Evolutionary conservation across 345 rosid genomes (phyloP).

Genomic region (Acer negundo): DNA sequence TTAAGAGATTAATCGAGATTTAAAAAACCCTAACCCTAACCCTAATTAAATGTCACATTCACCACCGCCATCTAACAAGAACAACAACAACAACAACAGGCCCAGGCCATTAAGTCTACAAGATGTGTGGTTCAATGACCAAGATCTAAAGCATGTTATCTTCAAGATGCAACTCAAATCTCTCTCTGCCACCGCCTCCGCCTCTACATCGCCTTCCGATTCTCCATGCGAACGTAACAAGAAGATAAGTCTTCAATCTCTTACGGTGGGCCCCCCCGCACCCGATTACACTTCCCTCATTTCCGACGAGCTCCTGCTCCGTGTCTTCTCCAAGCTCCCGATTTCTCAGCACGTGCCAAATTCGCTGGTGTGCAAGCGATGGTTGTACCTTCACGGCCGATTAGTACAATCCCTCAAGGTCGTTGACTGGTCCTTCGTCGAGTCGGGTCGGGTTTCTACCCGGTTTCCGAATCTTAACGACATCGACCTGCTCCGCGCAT

Average conservation of each 20-base stretch:
- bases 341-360: slow-evolving; percentile 34
- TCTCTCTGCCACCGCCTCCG: background rate
- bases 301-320: slow-evolving; percentile 54
- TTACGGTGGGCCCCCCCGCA: slow-evolving; percentile 11
- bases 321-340: slow-evolving; percentile 48
- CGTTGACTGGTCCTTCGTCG: slow-evolving; percentile 50
- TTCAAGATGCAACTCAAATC: slow-evolving; percentile 32
- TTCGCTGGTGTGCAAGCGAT: slow-evolving; percentile 62
- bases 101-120: slow-evolving; percentile 26
- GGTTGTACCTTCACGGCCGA: slow-evolving; percentile 57
- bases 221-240: background rate
- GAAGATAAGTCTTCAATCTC: slow-evolving; percentile 8
- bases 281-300: slow-evolving; percentile 44
- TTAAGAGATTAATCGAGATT: background rate
- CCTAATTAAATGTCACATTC: background rate
- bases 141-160: slow-evolving; percentile 25
- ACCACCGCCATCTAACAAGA: background rate
- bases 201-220: slow-evolving; percentile 17
- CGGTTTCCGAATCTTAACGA: slow-evolving; percentile 56
- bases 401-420: slow-evolving; percentile 47
- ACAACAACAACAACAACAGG: background rate
- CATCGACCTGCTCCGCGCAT: slow-evolving; percentile 38
- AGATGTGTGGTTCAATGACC: slow-evolving; percentile 20
- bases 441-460: slow-evolving; percentile 49
- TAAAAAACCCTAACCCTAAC: slow-evolving; percentile 13